These are phyloP conservation scores for Scenedesmus sp. DNA, from an alignment of 163 green algal species.

Conservation along the genomic window DNA sequence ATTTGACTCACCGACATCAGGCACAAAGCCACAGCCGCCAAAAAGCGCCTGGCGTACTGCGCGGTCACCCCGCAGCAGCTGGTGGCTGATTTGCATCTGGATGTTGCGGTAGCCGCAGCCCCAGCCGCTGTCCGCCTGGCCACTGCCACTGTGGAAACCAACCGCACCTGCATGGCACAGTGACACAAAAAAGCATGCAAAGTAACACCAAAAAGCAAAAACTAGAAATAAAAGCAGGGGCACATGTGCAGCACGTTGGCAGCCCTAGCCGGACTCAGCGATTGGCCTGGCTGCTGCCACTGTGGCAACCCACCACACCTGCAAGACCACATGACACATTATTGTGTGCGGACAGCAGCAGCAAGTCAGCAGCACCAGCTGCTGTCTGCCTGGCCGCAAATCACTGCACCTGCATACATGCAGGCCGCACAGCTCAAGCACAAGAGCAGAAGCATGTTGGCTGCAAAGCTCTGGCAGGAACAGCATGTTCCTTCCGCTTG, in stretches of 20 bases:
- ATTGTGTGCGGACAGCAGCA: too few relatives aligned
- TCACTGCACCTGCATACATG: too few relatives aligned
- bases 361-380: too few relatives aligned
- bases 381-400: too few relatives aligned
- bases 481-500: too few relatives aligned
- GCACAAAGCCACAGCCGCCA: conserved; percentile 74
- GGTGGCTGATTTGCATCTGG: conserved; percentile 75
- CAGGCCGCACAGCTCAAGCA: too few relatives aligned
- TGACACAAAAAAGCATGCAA: background rate
- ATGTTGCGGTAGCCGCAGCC: conserved; percentile 85
- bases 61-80: background rate
- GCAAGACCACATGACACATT: too few relatives aligned
- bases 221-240: background rate
- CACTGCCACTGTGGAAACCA: conserved; percentile 9
- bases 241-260: conserved; percentile 9
- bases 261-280: conserved; percentile 82
- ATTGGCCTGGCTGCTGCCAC: background rate
- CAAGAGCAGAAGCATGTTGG: too few relatives aligned
- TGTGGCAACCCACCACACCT: background rate
- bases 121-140: conserved; percentile 65
- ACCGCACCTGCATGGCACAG: conserved; percentile 23
- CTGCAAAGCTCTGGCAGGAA: too few relatives aligned
- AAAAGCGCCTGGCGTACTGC: conserved; percentile 67
- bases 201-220: background rate
- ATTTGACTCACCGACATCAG: conserved; percentile 66